Evolutionary conservation across 495 filamentous ascomycete species (phyloP).

Genomic region (Neurospora sp.): DNA sequence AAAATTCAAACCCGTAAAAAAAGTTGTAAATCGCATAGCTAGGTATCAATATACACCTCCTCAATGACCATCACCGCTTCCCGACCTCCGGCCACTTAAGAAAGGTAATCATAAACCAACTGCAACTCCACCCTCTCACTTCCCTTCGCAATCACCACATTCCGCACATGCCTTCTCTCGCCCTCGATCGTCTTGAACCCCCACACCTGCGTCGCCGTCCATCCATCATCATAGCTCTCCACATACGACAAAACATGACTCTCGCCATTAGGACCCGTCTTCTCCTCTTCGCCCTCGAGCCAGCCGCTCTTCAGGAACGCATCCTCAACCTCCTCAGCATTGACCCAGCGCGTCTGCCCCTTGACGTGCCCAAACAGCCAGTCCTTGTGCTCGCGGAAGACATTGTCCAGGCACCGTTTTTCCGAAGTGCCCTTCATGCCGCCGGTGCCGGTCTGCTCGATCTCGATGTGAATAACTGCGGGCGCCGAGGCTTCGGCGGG

Average conservation of each 20-base stretch:
- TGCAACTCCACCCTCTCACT: conserved; percentile 49
- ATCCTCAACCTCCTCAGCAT: conserved; percentile 25
- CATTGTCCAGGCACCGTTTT: conserved; percentile 60
- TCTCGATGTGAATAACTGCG: conserved; percentile 60
- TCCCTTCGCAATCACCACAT: conserved; percentile 55
- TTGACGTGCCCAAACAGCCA: conserved; percentile 67
- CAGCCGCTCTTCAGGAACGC: conserved; percentile 41
- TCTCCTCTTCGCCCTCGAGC: conserved; percentile 39
- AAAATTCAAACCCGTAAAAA: neutral
- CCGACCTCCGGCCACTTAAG: neutral
- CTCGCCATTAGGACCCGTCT: conserved; percentile 38
- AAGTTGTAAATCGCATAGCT: neutral
- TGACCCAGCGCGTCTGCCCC: conserved; percentile 49
- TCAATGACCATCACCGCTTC: neutral
- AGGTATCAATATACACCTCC: neutral
- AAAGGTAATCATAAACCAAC: conserved; percentile 62
- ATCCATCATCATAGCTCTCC: conserved; percentile 43
- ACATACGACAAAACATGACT: conserved; percentile 43
- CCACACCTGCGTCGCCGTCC: conserved; percentile 52
- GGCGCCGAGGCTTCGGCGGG: conserved; percentile 26
- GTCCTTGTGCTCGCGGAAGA: conserved; percentile 60
- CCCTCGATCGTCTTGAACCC: conserved; percentile 41
- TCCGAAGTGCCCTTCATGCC: conserved; percentile 67
- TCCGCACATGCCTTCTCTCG: conserved; percentile 56
- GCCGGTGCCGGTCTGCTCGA: conserved; percentile 66